Percentiles rank a stretch among this genome's conserved stretches.
phyloP scores from a whole-genome alignment of 1,139 yeast species.

The Pichia sp. region DNA sequence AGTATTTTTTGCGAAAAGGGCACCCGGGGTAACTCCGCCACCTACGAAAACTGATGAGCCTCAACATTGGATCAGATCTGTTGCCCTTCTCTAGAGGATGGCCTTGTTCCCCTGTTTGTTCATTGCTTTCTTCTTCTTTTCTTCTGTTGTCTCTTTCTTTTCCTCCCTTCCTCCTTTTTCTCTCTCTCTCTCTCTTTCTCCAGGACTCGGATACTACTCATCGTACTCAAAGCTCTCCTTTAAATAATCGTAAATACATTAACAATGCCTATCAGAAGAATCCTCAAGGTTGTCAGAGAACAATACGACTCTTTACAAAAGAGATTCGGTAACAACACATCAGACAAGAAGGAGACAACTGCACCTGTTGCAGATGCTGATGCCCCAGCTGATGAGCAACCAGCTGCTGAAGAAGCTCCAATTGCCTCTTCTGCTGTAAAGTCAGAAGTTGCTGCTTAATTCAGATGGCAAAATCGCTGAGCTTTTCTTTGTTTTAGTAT shows the following conservation, averaged over 20 bases:
- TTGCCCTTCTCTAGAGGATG: neutral
- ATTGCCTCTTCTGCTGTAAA: conserved; percentile 11
- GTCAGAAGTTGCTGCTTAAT: conserved; percentile 1
- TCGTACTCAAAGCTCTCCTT: neutral
- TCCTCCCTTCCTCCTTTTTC: conserved; percentile 8
- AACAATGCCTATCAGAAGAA: conserved; percentile 33
- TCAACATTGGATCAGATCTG: neutral
- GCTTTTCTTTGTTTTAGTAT: neutral
- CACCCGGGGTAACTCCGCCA: neutral
- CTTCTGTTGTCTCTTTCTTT: neutral
- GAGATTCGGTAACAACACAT: conserved; percentile 22
- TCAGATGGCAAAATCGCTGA: neutral
- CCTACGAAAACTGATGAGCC: neutral
- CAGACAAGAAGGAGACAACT: conserved; percentile 13
- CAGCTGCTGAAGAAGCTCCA: neutral
- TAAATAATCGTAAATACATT: neutral
- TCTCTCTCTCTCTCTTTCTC: conserved; percentile 7
- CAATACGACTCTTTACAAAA: conserved; percentile 30
- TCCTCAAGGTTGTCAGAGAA: conserved; percentile 28
- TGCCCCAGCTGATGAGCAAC: conserved; percentile 1
- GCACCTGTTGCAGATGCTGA: conserved; percentile 9
- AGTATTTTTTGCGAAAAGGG: conserved; percentile 1
- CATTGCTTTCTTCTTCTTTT: neutral
- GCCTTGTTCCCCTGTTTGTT: neutral
- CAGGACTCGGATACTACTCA: conserved; percentile 1